Conservation (phyloP, 192 early-diverging fungal species). For the Radiomyces spectabilis region DNA sequence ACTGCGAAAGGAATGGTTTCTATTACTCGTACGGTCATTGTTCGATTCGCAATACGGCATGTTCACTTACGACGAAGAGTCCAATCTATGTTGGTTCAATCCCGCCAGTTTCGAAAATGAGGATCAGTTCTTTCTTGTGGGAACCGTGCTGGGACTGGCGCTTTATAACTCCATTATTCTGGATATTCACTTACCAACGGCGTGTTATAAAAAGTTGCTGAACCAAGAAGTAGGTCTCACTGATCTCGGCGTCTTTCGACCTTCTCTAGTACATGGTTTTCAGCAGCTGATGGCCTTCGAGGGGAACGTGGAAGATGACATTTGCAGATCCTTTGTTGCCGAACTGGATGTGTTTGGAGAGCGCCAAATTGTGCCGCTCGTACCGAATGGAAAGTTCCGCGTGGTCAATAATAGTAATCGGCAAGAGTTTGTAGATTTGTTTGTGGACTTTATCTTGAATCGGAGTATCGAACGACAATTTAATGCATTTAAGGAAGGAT, state of each 20-base stretch:
- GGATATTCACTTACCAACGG: constrained; percentile 73
- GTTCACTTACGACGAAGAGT: constrained; percentile 66
- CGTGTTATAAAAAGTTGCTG: constrained; percentile 88
- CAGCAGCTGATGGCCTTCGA: constrained; percentile 75
- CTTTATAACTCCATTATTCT: constrained; percentile 93
- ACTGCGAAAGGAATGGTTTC: constrained; percentile 95
- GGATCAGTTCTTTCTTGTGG: constrained; percentile 86
- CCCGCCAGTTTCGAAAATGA: constrained; percentile 66
- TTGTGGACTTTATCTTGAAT: constrained; percentile 78
- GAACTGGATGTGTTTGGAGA: constrained; percentile 69
- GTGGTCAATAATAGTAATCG: constrained; percentile 61
- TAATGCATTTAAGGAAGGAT: constrained; percentile 77
- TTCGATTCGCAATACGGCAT: constrained; percentile 92
- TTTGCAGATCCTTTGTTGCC: constrained; percentile 75
- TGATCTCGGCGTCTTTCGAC: constrained; percentile 72
- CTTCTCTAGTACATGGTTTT: constrained; percentile 72
- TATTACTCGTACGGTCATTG: constrained; percentile 82
- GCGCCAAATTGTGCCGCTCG: constrained; percentile 51
- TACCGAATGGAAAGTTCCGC: constrained; percentile 49
- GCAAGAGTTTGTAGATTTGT: constrained; percentile 74
- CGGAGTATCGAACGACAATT: constrained; percentile 68
- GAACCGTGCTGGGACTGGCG: constrained; percentile 86
- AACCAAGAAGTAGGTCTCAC: constrained; percentile 62
- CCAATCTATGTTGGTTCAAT: constrained; percentile 66
- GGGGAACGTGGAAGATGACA: constrained; percentile 79